phyloP scores from a whole-genome alignment of 23 red algal genomes.

The Gracilariopsis chorda region DNA sequence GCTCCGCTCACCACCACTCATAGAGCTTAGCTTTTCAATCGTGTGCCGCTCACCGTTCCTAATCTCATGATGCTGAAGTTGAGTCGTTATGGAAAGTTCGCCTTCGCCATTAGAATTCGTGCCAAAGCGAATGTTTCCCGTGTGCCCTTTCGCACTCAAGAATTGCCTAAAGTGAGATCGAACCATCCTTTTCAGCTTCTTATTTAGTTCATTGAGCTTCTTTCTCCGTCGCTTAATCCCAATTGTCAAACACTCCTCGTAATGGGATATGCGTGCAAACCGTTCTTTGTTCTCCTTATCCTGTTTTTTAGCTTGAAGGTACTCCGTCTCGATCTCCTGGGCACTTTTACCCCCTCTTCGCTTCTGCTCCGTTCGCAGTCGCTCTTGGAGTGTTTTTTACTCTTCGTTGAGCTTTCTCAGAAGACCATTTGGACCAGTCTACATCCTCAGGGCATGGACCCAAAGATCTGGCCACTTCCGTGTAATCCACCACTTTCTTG shows the following conservation, averaged over 20 bases:
- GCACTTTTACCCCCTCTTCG: conserved; percentile 52
- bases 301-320: conserved; percentile 47
- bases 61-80: conserved; percentile 75
- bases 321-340: conserved; percentile 65
- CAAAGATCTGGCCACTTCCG: neutral
- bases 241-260: conserved; percentile 21
- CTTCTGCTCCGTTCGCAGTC: conserved; percentile 61
- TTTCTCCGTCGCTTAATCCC: conserved; percentile 36
- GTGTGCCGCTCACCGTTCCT: conserved; percentile 57
- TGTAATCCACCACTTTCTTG: conserved; percentile 11
- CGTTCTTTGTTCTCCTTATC: conserved; percentile 32
- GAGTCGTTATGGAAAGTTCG: conserved; percentile 64
- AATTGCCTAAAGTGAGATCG: conserved; percentile 70
- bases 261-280: neutral
- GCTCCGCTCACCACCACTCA: conserved; percentile 88
- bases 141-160: conserved; percentile 76
- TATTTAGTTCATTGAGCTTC: neutral
- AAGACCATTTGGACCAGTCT: conserved; percentile 25
- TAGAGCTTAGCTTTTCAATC: conserved; percentile 62
- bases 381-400: conserved; percentile 35
- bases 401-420: conserved; percentile 25
- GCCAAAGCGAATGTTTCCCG: conserved; percentile 64
- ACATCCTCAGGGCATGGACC: conserved; percentile 29
- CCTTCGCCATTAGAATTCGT: conserved; percentile 21
- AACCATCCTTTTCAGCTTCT: conserved; percentile 27